Evolutionary conservation across 192 early-diverging fungal species (phyloP), one percentile per base, ranked within the genome.

Genomic region (Phlyctochytrium planicorne): DNA sequence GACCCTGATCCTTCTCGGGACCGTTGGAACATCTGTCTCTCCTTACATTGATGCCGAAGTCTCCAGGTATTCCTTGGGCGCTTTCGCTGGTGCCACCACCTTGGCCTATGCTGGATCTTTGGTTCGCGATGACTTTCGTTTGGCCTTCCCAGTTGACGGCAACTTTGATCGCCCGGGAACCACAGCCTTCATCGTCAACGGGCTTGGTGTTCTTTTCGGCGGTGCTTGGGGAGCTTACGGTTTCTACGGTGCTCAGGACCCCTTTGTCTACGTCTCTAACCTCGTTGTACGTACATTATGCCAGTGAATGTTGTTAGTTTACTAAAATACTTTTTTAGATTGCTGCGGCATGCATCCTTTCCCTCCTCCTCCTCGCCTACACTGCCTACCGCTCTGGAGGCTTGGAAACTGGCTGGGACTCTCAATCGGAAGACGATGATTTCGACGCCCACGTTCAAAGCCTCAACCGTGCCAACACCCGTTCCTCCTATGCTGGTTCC

Each of bases 361-460:
- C 56, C 50, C 62, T 30, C 2, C 29, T 35, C 12, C 29, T 64
- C 32, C 62, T 71, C 34, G 27, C 25, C 16, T 71, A 71, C 35
- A 60, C 52, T 16, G 63, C 63, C 30, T 32, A 20, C n/a, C 55
- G 55, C 34, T 31, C 62, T 34, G 69, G 69, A 17, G 69, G 69
- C 36, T n/a, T 71, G 20, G 69, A 71, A n/a, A 71, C 59, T 34
- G 63, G 69, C 2, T 63, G 62, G 53, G 69, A 71, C 17, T 64
- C 61, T n/a, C 55, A 68, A 57, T 36, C 36, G 1, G 69, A 65
- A 17, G 63, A 56, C 27, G 68, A 63, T 29, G 69, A 71, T 23
- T 4, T 20, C 23, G 69, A 71, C 59, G 17, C 59, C n/a, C 27
- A 55, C 27, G 62, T 71, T 4, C 62, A 71, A 17, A 61, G 69